phyloP scores from a whole-genome alignment of 441 rosid species.

The Populus hybrid region DNA sequence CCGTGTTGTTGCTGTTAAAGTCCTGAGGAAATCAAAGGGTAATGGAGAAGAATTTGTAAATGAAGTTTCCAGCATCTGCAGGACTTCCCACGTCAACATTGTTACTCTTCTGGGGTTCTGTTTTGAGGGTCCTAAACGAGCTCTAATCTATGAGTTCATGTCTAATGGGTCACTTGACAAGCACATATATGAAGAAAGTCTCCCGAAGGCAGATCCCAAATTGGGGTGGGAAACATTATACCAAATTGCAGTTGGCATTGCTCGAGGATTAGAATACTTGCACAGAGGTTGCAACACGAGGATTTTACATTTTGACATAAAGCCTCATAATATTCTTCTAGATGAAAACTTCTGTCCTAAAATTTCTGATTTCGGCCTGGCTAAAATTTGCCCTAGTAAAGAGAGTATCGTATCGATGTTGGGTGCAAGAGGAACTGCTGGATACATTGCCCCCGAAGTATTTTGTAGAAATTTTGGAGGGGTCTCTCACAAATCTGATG shows the following conservation, averaged over 20 bases:
- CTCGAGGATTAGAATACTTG: slow-evolving; percentile 26
- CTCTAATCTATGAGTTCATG: slow-evolving; percentile 16
- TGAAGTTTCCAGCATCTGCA: not conserved
- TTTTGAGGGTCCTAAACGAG: slow-evolving; percentile 8
- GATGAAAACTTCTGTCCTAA: slow-evolving; percentile 20
- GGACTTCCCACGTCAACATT: not conserved
- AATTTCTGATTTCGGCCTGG: slow-evolving; percentile 24
- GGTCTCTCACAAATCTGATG: slow-evolving; percentile 26
- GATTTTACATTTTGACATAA: slow-evolving; percentile 22
- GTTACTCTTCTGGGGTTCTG: not conserved
- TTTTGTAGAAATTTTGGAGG: slow-evolving; percentile 17
- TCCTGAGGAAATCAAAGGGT: not conserved
- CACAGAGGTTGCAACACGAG: slow-evolving; percentile 25
- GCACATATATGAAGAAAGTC: slow-evolving; percentile 3
- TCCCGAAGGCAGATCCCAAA: not conserved
- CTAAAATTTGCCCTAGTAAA: slow-evolving; percentile 15
- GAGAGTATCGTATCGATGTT: not conserved
- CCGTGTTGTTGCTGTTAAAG: not conserved
- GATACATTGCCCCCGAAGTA: slow-evolving; percentile 23
- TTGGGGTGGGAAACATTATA: slow-evolving; percentile 7
- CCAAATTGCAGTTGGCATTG: slow-evolving; percentile 15
- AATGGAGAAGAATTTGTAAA: not conserved
- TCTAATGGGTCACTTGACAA: slow-evolving; percentile 27
- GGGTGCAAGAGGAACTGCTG: slow-evolving; percentile 9
- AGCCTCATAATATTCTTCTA: not conserved